These are phyloP conservation scores for Termitomyces sp. DNA, from an alignment of 768 basidiomycete genomes.

Conservation along the genomic window DNA sequence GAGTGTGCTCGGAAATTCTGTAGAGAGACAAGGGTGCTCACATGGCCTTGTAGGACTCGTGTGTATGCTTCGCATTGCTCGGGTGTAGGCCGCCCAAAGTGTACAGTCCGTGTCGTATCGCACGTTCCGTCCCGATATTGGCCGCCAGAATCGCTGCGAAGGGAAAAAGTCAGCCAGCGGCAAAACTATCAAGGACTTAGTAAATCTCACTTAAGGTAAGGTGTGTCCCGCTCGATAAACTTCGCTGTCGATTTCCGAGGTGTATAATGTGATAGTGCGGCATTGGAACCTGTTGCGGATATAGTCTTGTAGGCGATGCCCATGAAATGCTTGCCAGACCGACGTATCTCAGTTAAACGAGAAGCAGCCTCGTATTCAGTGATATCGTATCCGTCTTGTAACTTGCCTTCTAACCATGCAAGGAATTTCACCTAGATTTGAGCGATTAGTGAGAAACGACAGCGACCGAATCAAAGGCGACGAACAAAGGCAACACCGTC, in stretches of 20 bases:
- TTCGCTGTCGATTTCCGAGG: conserved; percentile 65
- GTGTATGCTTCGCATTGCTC: conserved; percentile 91
- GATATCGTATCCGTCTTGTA: conserved; percentile 72
- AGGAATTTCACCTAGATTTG: conserved; percentile 63
- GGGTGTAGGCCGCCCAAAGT: conserved; percentile 83
- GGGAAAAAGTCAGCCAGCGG: background rate
- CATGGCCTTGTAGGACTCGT: conserved; percentile 93
- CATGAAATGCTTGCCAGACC: conserved; percentile 68
- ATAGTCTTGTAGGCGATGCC: conserved; percentile 89
- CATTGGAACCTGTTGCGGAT: conserved; percentile 85
- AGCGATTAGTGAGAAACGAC: conserved; percentile 6
- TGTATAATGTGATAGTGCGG: conserved; percentile 90
- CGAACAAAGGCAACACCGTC: conserved; percentile 84
- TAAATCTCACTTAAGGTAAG: conserved; percentile 78
- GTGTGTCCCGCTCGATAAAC: conserved; percentile 71
- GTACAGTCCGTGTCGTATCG: conserved; percentile 76
- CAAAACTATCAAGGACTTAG: conserved; percentile 5
- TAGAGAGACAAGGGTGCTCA: conserved; percentile 35
- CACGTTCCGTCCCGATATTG: conserved; percentile 89
- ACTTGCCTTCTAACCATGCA: conserved; percentile 84
- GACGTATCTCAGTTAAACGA: conserved; percentile 72
- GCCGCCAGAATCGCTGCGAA: conserved; percentile 80
- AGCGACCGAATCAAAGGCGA: conserved; percentile 15
- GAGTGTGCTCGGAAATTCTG: conserved; percentile 13
- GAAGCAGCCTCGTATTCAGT: conserved; percentile 92